phyloP scores from a whole-genome alignment of 2,329 filamentous ascomycete species.

The Diplodia intermedia region DNA sequence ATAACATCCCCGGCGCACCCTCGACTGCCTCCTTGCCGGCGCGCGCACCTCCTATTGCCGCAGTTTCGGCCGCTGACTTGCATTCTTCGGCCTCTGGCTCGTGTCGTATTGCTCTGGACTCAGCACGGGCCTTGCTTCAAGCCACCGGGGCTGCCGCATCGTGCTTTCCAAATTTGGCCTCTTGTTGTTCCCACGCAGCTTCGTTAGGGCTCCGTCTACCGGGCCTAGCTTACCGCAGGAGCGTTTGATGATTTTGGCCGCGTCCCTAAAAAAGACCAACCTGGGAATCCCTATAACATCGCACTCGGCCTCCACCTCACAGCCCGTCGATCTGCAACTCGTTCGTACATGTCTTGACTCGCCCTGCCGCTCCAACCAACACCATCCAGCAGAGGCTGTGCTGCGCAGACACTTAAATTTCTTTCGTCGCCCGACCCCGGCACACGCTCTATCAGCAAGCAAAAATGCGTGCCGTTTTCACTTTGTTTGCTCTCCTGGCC shows the following conservation, averaged over 20 bases:
- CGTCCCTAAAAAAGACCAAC: neutral
- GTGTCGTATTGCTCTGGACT: slow-evolving; percentile 1
- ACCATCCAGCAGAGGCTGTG: slow-evolving; percentile 10
- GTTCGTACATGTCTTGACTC: slow-evolving; percentile 6
- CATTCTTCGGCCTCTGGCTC: slow-evolving; percentile 6
- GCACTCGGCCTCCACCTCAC: slow-evolving; percentile 5
- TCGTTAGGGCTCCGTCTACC: slow-evolving; percentile 1
- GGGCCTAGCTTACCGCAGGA: neutral
- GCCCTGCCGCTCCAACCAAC: neutral
- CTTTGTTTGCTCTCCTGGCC: slow-evolving; percentile 10
- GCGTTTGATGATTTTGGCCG: neutral
- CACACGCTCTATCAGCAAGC: neutral
- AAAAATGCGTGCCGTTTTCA: slow-evolving; percentile 4
- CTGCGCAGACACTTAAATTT: neutral
- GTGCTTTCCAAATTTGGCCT: slow-evolving; percentile 22
- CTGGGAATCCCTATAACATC: neutral
- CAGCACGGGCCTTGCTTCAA: slow-evolving; percentile 1
- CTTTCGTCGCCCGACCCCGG: neutral
- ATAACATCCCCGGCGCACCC: neutral
- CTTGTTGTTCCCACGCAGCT: slow-evolving; percentile 14
- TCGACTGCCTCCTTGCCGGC: too few species aligned
- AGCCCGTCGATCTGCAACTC: neutral
- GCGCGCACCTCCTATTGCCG: neutral
- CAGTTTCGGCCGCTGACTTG: neutral
- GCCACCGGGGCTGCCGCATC: slow-evolving; percentile 23